A percentile compares a stretch with the other conserved stretches of the same genome.
These are phyloP conservation scores for Dioscorea dumetorum DNA, from an alignment of 106 monocot species.

Conservation along the genomic window DNA sequence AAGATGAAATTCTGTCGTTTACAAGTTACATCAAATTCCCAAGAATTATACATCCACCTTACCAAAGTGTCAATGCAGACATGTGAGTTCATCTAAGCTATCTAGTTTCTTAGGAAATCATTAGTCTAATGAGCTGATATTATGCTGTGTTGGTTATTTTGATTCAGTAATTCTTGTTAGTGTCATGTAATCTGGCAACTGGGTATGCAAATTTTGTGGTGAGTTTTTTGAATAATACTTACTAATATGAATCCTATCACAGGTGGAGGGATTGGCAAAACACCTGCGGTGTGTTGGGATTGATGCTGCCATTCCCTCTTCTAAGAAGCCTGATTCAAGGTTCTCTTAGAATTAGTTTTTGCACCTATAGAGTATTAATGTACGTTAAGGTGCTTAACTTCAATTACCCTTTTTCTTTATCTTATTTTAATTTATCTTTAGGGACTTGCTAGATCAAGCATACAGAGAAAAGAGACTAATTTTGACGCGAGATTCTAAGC, in stretches of 20 bases:
- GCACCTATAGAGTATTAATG: not conserved
- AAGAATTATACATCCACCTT: too few species aligned
- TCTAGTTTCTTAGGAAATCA: too few species aligned
- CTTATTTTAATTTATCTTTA: slow-evolving; percentile 9
- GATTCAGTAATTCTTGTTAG: too few species aligned
- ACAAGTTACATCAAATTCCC: too few species aligned
- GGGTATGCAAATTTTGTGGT: too few species aligned
- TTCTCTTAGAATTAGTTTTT: slow-evolving; percentile 2
- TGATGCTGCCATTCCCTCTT: slow-evolving; percentile 81
- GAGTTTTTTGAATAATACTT: too few species aligned
- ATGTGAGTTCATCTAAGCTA: too few species aligned
- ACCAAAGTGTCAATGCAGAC: too few species aligned
- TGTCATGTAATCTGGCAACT: too few species aligned
- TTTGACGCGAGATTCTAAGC: slow-evolving; percentile 79
- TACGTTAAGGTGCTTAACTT: not conserved
- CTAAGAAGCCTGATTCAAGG: slow-evolving; percentile 87
- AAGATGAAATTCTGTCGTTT: too few species aligned
- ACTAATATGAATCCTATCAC: not conserved
- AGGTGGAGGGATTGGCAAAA: slow-evolving; percentile 94
- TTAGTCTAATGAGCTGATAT: too few species aligned
- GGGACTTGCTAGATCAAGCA: slow-evolving; percentile 78
- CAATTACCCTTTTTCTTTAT: not conserved
- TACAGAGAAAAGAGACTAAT: slow-evolving; percentile 87
- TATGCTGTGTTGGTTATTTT: too few species aligned
- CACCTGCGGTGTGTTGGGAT: slow-evolving; percentile 98